Percentiles rank a stretch among this genome's conserved stretches.
Conservation (phyloP, 2,329 filamentous ascomycete genomes). For the Aspergillus neotritici region DNA sequence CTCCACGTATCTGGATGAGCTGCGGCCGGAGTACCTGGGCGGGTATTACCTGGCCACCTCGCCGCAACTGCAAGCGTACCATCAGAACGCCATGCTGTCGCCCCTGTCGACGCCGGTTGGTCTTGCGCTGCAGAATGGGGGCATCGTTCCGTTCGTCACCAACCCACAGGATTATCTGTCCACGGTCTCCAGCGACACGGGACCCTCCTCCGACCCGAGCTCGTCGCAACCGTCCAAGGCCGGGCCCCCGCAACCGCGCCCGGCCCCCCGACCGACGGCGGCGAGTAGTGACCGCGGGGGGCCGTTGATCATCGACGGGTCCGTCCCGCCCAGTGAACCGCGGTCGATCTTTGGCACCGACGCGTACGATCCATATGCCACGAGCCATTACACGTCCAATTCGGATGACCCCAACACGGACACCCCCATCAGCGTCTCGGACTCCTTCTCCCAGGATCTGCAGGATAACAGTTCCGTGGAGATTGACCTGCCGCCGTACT, state of each 20-base stretch:
- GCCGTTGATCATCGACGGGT: slow-evolving; percentile 45
- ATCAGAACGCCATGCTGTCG: slow-evolving; percentile 35
- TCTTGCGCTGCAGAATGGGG: slow-evolving; percentile 35
- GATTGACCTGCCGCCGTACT: slow-evolving; percentile 26
- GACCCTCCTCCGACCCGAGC: slow-evolving; percentile 20
- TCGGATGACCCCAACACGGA: slow-evolving; percentile 36
- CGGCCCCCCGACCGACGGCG: slow-evolving; percentile 24
- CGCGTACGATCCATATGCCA: slow-evolving; percentile 31
- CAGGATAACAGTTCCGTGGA: slow-evolving; percentile 35
- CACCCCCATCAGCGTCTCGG: slow-evolving; percentile 34
- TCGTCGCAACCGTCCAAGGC: slow-evolving; percentile 17
- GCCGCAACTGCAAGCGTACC: slow-evolving; percentile 38
- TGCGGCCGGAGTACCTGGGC: slow-evolving; percentile 37
- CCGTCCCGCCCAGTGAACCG: slow-evolving; percentile 36
- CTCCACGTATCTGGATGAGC: slow-evolving; percentile 34
- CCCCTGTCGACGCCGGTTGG: slow-evolving; percentile 36
- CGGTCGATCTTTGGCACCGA: slow-evolving; percentile 30
- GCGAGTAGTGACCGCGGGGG: slow-evolving; percentile 27
- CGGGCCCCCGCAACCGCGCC: slow-evolving; percentile 18
- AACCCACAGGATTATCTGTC: slow-evolving; percentile 32
- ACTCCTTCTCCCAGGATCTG: slow-evolving; percentile 35
- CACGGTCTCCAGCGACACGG: slow-evolving; percentile 19
- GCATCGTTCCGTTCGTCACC: slow-evolving; percentile 28
- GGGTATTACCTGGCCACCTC: slow-evolving; percentile 43
- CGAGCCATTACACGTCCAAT: slow-evolving; percentile 38